phyloP scores from a whole-genome alignment of 495 filamentous ascomycete species.

The Aspergillus saccharolyticus region DNA sequence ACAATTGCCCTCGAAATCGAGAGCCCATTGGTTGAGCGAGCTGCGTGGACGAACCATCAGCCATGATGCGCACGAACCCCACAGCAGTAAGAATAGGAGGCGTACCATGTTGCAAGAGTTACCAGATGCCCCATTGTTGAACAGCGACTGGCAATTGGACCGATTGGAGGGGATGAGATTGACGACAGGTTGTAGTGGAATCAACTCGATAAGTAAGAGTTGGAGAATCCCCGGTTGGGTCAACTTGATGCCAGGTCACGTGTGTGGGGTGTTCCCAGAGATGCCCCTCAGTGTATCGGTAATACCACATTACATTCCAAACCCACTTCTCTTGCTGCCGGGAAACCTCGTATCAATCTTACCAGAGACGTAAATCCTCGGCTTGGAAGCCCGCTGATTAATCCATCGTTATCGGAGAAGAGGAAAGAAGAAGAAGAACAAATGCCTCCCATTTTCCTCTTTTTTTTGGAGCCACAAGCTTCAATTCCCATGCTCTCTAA shows the following conservation, averaged over 20 bases:
- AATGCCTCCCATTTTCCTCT: not conserved
- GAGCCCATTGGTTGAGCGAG: constrained; percentile 54
- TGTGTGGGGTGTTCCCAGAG: constrained; percentile 34
- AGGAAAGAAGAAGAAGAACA: not conserved
- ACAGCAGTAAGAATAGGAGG: not conserved
- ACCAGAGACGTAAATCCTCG: constrained; percentile 8
- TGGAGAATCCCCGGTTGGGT: constrained; percentile 9
- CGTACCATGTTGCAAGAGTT: constrained; percentile 39
- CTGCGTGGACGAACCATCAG: constrained; percentile 13
- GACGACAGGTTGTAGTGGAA: no score
- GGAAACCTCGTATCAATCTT: no score
- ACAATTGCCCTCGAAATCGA: constrained; percentile 76
- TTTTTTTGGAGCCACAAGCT: not conserved
- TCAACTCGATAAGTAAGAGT: constrained; percentile 6
- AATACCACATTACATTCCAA: no score
- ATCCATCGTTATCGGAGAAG: constrained; percentile 8
- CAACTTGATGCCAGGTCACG: constrained; percentile 29
- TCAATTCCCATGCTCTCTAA: not conserved
- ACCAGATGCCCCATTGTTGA: constrained; percentile 37
- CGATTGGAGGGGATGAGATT: not conserved
- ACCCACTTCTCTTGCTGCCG: no score
- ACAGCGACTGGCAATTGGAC: not conserved
- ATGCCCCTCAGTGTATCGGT: constrained; percentile 24
- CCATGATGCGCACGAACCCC: constrained; percentile 6
- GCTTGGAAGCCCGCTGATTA: constrained; percentile 5